These are phyloP conservation scores for Striga hermonthica DNA, from an alignment of 305 asterid species.

Conservation along the genomic window DNA sequence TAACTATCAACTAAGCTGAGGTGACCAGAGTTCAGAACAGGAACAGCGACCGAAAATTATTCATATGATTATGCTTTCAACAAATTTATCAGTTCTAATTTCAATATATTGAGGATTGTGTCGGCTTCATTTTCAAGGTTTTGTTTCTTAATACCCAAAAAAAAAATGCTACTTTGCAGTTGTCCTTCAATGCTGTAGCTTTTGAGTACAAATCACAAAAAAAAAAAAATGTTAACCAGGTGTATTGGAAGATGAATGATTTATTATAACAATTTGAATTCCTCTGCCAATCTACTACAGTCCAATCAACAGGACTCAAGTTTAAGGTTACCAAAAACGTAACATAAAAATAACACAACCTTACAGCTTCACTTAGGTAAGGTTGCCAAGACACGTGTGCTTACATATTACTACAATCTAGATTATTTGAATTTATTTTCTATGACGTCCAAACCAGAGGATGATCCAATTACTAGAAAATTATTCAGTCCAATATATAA, in stretches of 20 bases:
- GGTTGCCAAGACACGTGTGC: conserved; percentile 1
- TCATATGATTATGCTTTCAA: background rate
- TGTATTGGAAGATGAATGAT: background rate
- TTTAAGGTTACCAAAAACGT: background rate
- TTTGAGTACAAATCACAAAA: too few species aligned
- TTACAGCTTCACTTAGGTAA: background rate
- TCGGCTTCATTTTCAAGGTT: too few species aligned
- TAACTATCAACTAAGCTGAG: too few species aligned
- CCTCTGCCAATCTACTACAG: background rate
- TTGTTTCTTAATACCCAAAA: too few species aligned
- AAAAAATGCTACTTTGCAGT: too few species aligned
- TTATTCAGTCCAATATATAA: background rate
- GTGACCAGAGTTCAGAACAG: too few species aligned
- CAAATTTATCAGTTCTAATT: too few species aligned
- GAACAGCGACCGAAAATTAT: background rate
- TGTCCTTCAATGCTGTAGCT: too few species aligned
- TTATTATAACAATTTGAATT: too few species aligned
- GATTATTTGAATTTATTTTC: background rate
- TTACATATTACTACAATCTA: background rate
- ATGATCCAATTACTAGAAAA: background rate
- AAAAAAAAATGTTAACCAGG: background rate
- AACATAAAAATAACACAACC: background rate
- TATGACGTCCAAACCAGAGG: background rate
- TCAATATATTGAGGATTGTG: too few species aligned
- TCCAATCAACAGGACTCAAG: conserved; percentile 1